A percentile compares a stretch with the other conserved stretches of the same genome.
Conservation (phyloP, 2,329 filamentous ascomycete species). For the Xylaria sp. region DNA sequence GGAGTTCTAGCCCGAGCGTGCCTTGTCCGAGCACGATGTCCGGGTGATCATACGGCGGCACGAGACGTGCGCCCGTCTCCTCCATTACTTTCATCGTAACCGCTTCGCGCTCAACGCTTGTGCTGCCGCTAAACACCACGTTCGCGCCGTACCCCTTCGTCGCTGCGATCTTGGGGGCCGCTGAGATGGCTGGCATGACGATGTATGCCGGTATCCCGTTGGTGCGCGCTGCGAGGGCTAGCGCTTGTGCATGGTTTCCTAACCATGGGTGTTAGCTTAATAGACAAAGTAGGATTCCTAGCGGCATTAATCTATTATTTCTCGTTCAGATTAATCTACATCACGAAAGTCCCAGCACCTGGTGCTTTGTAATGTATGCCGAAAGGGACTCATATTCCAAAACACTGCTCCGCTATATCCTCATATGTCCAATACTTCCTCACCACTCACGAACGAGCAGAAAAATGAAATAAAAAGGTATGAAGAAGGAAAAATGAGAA, state of each 20-base stretch:
- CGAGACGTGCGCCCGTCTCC: slow-evolving; percentile 78
- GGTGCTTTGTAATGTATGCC: neutral
- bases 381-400: neutral
- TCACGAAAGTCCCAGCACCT: neutral
- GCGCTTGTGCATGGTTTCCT: slow-evolving; percentile 96
- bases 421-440: neutral
- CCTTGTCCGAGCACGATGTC: slow-evolving; percentile 94
- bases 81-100: slow-evolving; percentile 75
- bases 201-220: slow-evolving; percentile 83
- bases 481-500: too few relatives aligned
- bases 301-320: neutral
- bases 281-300: neutral
- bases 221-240: slow-evolving; percentile 83
- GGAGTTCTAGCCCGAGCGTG: slow-evolving; percentile 86
- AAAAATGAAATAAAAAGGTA: too few relatives aligned
- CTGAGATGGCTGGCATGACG: slow-evolving; percentile 89
- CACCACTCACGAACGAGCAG: neutral
- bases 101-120: slow-evolving; percentile 82
- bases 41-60: slow-evolving; percentile 93
- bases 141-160: slow-evolving; percentile 81
- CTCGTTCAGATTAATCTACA: neutral
- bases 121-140: slow-evolving; percentile 85
- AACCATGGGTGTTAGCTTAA: slow-evolving; percentile 31
- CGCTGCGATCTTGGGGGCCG: slow-evolving; percentile 86
- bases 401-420: neutral